phyloP scores from a whole-genome alignment of 768 basidiomycete genomes.

The Lactarius psammicola region DNA sequence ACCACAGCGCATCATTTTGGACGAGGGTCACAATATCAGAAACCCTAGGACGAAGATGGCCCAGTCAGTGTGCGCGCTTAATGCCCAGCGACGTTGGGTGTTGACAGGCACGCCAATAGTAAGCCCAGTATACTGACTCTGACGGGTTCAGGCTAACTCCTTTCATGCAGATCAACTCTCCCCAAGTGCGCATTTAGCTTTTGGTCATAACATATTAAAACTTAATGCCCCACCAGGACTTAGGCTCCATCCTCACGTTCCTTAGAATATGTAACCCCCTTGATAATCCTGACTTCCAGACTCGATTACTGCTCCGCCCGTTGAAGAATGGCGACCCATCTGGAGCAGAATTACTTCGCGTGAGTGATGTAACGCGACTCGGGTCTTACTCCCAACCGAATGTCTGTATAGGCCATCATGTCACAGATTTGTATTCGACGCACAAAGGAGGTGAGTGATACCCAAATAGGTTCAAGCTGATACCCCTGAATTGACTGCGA shows the following conservation, averaged over 20 bases:
- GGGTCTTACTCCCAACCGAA: constrained; percentile 4
- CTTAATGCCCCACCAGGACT: constrained; percentile 53
- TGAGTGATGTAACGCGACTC: constrained; percentile 34
- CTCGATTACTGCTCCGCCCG: constrained; percentile 73
- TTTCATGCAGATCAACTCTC: constrained; percentile 67
- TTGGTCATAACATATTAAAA: background rate
- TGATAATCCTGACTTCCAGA: constrained; percentile 81
- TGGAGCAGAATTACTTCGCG: constrained; percentile 70
- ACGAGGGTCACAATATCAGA: constrained; percentile 86
- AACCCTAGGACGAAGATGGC: constrained; percentile 88
- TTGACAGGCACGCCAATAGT: constrained; percentile 89
- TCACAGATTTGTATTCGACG: constrained; percentile 74
- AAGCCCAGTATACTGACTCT: constrained; percentile 35
- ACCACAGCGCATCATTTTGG: constrained; percentile 68
- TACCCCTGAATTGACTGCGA: constrained; percentile 6
- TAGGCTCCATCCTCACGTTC: constrained; percentile 84
- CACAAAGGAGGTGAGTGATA: constrained; percentile 66
- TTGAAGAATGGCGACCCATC: constrained; percentile 63
- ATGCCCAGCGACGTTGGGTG: constrained; percentile 75
- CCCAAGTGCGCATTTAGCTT: constrained; percentile 44
- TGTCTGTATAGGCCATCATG: constrained; percentile 61
- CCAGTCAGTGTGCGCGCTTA: constrained; percentile 58
- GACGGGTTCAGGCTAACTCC: background rate
- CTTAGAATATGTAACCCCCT: constrained; percentile 82
- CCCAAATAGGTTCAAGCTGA: constrained; percentile 8